phyloP scores from a whole-genome alignment of 2,329 filamentous ascomycete genomes.

The Tolypocladium tundrense region DNA sequence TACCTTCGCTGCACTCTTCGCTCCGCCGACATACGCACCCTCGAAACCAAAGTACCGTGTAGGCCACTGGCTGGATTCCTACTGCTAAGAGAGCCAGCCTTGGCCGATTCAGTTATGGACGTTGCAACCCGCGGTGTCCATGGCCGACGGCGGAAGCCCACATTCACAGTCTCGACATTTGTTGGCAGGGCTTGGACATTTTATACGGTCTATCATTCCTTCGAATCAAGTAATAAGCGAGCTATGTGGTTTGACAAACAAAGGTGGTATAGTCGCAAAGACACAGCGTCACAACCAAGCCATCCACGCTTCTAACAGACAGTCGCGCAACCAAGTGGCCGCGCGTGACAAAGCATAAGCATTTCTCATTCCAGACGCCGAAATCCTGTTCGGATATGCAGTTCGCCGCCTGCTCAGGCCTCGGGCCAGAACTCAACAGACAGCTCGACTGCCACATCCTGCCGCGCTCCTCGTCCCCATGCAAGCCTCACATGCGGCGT shows the following conservation, averaged over 20 bases:
- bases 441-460: neutral
- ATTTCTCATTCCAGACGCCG: slow-evolving; percentile 20
- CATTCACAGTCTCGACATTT: no score
- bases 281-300: slow-evolving; percentile 1
- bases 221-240: neutral
- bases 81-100: neutral
- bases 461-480: neutral
- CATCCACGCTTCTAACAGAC: neutral
- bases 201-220: neutral
- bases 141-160: neutral
- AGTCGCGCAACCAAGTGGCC: neutral
- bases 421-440: slow-evolving; percentile 10
- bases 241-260: slow-evolving; percentile 1
- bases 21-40: neutral
- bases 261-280: neutral
- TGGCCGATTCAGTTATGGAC: neutral
- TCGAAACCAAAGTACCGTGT: no score
- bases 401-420: slow-evolving; percentile 1
- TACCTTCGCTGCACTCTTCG: neutral
- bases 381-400: slow-evolving; percentile 15
- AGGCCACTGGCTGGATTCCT: no score
- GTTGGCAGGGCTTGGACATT: neutral
- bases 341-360: slow-evolving; percentile 9
- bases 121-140: neutral
- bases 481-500: neutral